Evolutionary conservation across 108 stramenopile genomes (phyloP), one percentile per base, ranked within the genome.

Genomic region (Bacterosira constricta): DNA sequence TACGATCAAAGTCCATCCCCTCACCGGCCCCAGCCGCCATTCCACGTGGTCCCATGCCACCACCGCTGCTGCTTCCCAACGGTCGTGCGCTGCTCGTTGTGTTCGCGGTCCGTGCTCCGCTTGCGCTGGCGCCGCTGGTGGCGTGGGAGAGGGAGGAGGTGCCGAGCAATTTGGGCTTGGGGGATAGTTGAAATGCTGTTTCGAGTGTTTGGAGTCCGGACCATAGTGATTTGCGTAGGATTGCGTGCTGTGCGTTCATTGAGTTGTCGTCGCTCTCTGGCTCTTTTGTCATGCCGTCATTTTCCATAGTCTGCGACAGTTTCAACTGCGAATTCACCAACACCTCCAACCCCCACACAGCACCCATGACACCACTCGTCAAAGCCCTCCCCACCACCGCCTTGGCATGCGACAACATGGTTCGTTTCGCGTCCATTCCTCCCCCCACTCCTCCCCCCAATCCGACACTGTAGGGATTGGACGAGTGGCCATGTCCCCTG

Each of bases 321-420:
- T 1, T 35, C 10, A 57, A 59, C 47, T 2, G 46, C 34, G 58
- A 27, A n/a, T 62, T 67, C 20, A 67, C 78, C 31, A 79, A 35
- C 36, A 60, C 54, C 60, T 75, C 78, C 60, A 74, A 37, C 10
- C 73, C 73, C 30, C 42, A 55, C 49, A 77, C 25, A 25, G 77
- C 63, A 42, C 77, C 77, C 60, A 77, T 62, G 1, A 77, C 77
- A 58, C 47, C 68, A 50, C 77, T 77, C 4, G 77, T 69, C 49
- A 77, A 23, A 12, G 63, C 77, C 26, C 68, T 63, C 17, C 69
- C 77, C 46, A 68, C 63, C 21, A 69, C 63, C 20, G 77, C 69
- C 63, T 77, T 77, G 55, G 77, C 77, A 45, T 77, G 66, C 32
- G 75, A 68, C 44, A 76, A 60, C 26, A 57, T 55, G 2, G 53